Evolutionary conservation across 2,329 filamentous ascomycete species (phyloP).

Genomic region (Xylariaceae sp.): DNA sequence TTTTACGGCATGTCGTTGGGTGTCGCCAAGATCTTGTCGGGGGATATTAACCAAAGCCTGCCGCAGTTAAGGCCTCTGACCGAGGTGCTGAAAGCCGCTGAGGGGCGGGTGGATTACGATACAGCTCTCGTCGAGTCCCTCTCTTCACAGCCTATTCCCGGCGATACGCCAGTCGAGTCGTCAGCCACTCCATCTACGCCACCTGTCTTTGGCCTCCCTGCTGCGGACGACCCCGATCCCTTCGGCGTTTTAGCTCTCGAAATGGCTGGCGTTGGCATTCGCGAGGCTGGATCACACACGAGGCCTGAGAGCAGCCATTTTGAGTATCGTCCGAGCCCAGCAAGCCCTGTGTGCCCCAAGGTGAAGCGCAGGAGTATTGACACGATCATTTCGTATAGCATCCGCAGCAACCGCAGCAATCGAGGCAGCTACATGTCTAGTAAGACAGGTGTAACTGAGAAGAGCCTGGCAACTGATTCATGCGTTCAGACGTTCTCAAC

Average conservation of each 20-base stretch:
- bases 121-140: slow-evolving; percentile 57
- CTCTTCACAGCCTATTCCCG: slow-evolving; percentile 64
- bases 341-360: slow-evolving; percentile 61
- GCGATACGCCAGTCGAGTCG: slow-evolving; percentile 58
- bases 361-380: slow-evolving; percentile 64
- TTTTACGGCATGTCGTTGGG: slow-evolving; percentile 49
- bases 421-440: slow-evolving; percentile 71
- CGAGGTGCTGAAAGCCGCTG: slow-evolving; percentile 81
- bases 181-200: slow-evolving; percentile 35
- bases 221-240: slow-evolving; percentile 77
- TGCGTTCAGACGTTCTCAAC: slow-evolving; percentile 56
- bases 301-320: slow-evolving; percentile 75
- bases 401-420: slow-evolving; percentile 64
- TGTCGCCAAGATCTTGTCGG: slow-evolving; percentile 52
- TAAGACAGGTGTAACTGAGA: slow-evolving; percentile 52
- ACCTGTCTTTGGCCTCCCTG: slow-evolving; percentile 69
- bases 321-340: slow-evolving; percentile 70
- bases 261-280: slow-evolving; percentile 80
- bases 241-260: slow-evolving; percentile 89
- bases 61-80: slow-evolving; percentile 57
- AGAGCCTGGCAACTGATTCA: slow-evolving; percentile 65
- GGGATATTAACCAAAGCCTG: slow-evolving; percentile 49
- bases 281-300: slow-evolving; percentile 74
- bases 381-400: slow-evolving; percentile 53
- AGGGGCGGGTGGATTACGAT: slow-evolving; percentile 75